A percentile compares a stretch with the other conserved stretches of the same genome.
phyloP scores from a whole-genome alignment of 2,329 filamentous ascomycete genomes.

The Albifimbria verrucaria region DNA sequence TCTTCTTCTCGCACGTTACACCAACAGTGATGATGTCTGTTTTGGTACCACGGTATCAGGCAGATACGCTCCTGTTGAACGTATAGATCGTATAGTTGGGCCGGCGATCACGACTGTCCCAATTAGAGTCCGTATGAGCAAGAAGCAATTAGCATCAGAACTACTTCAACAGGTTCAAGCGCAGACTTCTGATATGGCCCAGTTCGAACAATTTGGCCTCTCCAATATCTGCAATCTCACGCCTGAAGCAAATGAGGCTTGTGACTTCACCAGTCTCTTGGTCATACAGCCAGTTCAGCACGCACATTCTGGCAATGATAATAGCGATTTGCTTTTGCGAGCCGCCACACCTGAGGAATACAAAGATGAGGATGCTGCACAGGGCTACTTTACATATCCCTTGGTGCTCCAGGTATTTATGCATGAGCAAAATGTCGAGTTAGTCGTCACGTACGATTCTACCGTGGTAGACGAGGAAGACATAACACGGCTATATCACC shows the following conservation, averaged over 20 bases:
- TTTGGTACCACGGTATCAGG: constrained; percentile 26
- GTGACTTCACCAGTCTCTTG: neutral
- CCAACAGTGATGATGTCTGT: constrained; percentile 14
- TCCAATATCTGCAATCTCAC: neutral
- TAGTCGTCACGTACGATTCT: no score
- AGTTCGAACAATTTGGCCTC: neutral
- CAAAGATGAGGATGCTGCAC: neutral
- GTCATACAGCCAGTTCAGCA: constrained; percentile 1
- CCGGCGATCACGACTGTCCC: constrained; percentile 29
- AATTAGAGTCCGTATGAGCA: constrained; percentile 2
- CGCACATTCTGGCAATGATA: neutral
- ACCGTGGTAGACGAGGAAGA: no score
- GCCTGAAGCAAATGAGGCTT: neutral
- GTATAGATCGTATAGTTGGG: constrained; percentile 22
- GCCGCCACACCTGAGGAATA: no score
- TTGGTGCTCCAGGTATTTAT: neutral
- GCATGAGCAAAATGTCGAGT: no score
- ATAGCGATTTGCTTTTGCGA: no score
- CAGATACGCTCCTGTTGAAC: constrained; percentile 19
- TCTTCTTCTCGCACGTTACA: constrained; percentile 16
- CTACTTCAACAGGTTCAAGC: neutral
- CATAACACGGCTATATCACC: no score
- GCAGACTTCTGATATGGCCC: neutral
- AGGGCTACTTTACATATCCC: neutral
- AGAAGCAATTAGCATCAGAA: neutral